Percentiles rank a stretch among this genome's conserved stretches.
Evolutionary conservation across 2,329 filamentous ascomycete species (phyloP).

Genomic region (Nakataea oryzae): DNA sequence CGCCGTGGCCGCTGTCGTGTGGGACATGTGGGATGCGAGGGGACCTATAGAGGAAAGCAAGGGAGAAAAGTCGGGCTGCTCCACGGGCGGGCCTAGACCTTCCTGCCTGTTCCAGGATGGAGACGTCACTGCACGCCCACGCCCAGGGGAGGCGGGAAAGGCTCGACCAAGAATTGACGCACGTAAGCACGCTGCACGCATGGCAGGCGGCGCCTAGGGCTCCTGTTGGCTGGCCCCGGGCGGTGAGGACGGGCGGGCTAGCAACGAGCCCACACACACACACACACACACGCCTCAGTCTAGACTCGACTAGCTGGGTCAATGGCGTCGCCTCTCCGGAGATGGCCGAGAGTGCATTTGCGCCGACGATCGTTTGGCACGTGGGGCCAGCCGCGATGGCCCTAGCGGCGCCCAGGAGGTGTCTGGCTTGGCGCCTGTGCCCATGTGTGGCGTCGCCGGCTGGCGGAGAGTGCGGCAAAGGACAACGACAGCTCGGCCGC

Average conservation of each 20-base stretch:
- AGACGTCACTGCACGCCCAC: too few species aligned
- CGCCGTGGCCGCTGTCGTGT: background rate
- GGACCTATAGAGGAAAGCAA: background rate
- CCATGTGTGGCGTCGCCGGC: background rate
- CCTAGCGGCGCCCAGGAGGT: too few species aligned
- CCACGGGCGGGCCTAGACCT: background rate
- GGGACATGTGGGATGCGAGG: background rate
- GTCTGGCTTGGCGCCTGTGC: background rate
- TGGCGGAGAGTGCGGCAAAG: too few species aligned
- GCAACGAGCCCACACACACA: too few species aligned
- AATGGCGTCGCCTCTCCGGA: background rate
- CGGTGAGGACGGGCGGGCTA: too few species aligned
- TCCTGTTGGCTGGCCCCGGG: too few species aligned
- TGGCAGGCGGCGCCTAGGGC: too few species aligned
- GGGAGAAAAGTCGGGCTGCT: too few species aligned
- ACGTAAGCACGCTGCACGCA: too few species aligned
- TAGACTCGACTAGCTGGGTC: background rate
- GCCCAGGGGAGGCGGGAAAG: too few species aligned
- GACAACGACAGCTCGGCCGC: background rate
- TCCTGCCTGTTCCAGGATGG: background rate
- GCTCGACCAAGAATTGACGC: too few species aligned
- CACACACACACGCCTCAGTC: too few species aligned
- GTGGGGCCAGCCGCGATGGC: background rate
- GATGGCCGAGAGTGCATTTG: background rate
- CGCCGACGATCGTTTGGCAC: background rate